A percentile compares a stretch with the other conserved stretches of the same genome.
phyloP scores from a whole-genome alignment of 2,329 filamentous ascomycete genomes.

The Fusarium bactridioides region DNA sequence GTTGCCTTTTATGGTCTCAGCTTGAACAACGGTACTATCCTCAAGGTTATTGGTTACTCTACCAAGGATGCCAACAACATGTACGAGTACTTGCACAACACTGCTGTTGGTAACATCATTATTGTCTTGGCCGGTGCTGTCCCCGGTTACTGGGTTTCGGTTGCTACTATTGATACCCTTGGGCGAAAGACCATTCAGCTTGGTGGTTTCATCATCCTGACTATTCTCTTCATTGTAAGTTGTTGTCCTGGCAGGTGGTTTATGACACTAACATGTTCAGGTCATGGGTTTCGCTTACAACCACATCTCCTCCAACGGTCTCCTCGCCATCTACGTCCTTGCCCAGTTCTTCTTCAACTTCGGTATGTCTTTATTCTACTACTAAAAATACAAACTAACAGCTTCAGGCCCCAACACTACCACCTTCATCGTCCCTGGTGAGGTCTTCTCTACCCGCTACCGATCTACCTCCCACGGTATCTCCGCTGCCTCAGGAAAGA shows the following conservation, averaged over 20 bases:
- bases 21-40: conserved; percentile 78
- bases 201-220: conserved; percentile 67
- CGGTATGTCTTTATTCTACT: conserved; percentile 39
- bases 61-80: conserved; percentile 57
- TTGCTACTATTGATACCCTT: conserved; percentile 75
- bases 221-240: conserved; percentile 61
- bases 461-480: conserved; percentile 66
- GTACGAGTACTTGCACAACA: conserved; percentile 76
- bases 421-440: conserved; percentile 65
- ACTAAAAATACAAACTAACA: background rate
- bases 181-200: conserved; percentile 82
- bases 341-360: conserved; percentile 70
- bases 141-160: conserved; percentile 83
- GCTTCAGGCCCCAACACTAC: conserved; percentile 59
- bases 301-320: conserved; percentile 58
- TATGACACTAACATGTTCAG: background rate
- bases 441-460: conserved; percentile 65
- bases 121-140: conserved; percentile 81
- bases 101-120: conserved; percentile 80
- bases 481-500: conserved; percentile 63
- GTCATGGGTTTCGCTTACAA: conserved; percentile 70
- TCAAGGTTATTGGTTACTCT: conserved; percentile 75
- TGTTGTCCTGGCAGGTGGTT: accelerated
- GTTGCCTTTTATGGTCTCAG: conserved; percentile 72
- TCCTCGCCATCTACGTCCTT: conserved; percentile 64